Base-by-base conservation (phyloP, 371 early-diverging fungal genomes). In the Fennellomyces sp. region DNA sequence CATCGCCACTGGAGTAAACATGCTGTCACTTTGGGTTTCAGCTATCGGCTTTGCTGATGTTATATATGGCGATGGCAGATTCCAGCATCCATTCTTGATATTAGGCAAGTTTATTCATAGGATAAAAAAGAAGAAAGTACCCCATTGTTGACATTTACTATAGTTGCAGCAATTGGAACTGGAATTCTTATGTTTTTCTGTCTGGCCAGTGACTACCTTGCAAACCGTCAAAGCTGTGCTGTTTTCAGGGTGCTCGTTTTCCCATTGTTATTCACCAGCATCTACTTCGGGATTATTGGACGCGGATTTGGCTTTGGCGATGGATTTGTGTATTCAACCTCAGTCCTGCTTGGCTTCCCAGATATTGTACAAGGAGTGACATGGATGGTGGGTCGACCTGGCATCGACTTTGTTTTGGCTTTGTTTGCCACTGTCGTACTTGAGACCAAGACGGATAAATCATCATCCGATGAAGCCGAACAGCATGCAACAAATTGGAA, bases 321-420 rank as follows among this genome's bases (percentile, higher is more conserved):
- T 29, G 65, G 49, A 11, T 33, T 54, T 13, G 60, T 66, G 7
- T 56, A 58, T 19, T 58, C 68, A 2, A 66, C 59, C 23, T 29
- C 66, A 2, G 25, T 64, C 10, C 56, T 63, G 23, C 6, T 13
- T 33, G 47, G 50, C 6, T 76, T 73, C 73, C 52, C 70, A 7
- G 68, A 68, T 13, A 53, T 76, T 28, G 61, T 60, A 15, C 73
- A 73, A 39, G 36, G 63, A 2, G 63, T 68, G 0, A 66, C 68
- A 1, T 29, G 31, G 2, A 36, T 72, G 4, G 70, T 64, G 17
- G 70, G 68, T 13, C 56, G 73, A 6, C 53, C 73, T 1, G 23
- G 64, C 10, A 38, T 76, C 38, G 73, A 72, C 10, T 76, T 76
- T 42, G 17, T 70, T 1, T 27, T 72, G 0, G 68, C 69, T 0